Percentiles rank a stretch among this genome's conserved stretches.
Conservation (phyloP, 2,329 filamentous ascomycete species). For the Bipolaris bicolor region DNA sequence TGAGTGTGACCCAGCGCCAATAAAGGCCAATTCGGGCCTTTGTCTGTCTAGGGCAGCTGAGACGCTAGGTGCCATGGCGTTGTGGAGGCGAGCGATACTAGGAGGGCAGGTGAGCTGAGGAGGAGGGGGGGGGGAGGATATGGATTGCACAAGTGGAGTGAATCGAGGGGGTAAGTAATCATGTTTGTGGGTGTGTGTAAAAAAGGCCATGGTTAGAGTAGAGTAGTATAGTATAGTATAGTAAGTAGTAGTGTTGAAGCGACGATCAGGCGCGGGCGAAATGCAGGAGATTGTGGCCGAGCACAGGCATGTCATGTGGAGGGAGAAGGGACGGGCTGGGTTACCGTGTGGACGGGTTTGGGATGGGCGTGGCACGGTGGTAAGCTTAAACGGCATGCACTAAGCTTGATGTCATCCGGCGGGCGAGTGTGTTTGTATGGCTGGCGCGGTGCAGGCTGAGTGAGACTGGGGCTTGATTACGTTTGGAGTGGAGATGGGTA, state of each 20-base stretch:
- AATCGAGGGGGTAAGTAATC: too few relatives aligned
- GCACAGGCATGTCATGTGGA: too few relatives aligned
- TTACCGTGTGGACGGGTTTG: constrained; percentile 36
- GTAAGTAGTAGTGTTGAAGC: too few relatives aligned
- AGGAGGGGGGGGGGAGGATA: neutral
- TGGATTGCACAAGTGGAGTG: too few relatives aligned
- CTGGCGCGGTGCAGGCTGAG: constrained; percentile 18
- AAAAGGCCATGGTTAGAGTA: too few relatives aligned
- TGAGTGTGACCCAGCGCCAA: constrained; percentile 41
- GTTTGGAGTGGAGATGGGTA: constrained; percentile 34
- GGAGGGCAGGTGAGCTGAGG: neutral
- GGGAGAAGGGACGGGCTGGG: constrained; percentile 4
- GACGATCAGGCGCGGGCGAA: too few relatives aligned
- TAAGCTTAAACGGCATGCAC: constrained; percentile 46
- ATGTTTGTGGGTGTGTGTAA: too few relatives aligned
- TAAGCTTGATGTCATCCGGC: constrained; percentile 36
- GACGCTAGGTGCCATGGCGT: constrained; percentile 27
- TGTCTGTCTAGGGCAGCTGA: constrained; percentile 43
- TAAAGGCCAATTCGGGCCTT: constrained; percentile 38
- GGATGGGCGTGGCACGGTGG: constrained; percentile 35
- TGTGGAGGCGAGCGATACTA: constrained; percentile 13
- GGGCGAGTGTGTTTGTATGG: constrained; percentile 19
- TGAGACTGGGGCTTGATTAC: constrained; percentile 30
- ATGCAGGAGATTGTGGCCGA: too few relatives aligned
- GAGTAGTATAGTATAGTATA: too few relatives aligned